Evolutionary conservation across 305 asterid genomes (phyloP), one percentile per base, ranked within the genome.

Genomic region (Fraxinus platypoda): DNA sequence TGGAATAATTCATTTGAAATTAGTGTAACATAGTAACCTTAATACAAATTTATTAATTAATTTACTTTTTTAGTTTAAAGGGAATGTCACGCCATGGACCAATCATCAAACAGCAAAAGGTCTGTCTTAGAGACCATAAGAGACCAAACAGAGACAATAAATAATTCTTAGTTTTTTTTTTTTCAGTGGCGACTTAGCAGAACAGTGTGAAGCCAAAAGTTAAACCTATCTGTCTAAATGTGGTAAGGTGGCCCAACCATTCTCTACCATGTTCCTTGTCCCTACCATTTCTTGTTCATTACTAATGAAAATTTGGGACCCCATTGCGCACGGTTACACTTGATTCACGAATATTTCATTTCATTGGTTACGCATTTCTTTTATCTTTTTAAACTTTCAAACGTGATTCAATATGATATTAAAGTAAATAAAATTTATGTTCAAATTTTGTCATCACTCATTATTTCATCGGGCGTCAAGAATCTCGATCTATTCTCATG

Each of bases 251-350:
- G 90, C 75, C 90, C 90, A 37, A 83, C 30, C 12, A 68, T 74
- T 74, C 82, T 70, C 81, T 81, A 49, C 77, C 37, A 68, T 83
- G 81, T 73, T n/a, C 35, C 41, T 73, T 76, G 89, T 84, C 87
- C 88, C 88, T 41, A 89, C 91, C 90, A 82, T 85, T 88, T 88
- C 81, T 78, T 78, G 81, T 73, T 77, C 81, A 74, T 85, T 82
- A 82, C 86, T 80, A 68, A 78, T 85, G 81, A 83, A 28, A 81
- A 41, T 23, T 23, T 68, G 82, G 90, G 89, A 13, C 86, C 84
- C 85, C 77, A 77, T 81, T 86, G 87, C 92, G 88, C 92, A 89
- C 92, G 92, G 89, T 81, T 80, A 77, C 5, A 82, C 85, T 87
- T 66, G 78, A 89, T 87, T 87, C 34, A 1, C 28, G 17, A 64